Evolutionary conservation across 2,329 filamentous ascomycete genomes (phyloP), one percentile per base, ranked within the genome.

Genomic region (Aspergillus quadricinctus): DNA sequence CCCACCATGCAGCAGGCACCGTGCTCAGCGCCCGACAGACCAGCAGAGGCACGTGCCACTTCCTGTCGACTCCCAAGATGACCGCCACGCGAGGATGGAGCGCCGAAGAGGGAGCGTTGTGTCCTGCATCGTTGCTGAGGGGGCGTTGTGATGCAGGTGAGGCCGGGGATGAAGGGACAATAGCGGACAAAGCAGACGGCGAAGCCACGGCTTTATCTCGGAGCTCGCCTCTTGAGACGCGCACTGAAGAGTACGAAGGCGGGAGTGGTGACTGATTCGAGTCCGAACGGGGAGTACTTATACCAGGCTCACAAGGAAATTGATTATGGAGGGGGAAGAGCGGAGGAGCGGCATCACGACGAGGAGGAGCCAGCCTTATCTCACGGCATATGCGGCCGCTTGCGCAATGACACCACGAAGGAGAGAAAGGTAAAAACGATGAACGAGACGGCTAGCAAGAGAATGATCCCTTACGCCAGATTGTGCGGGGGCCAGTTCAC

Each of bases 21-120:
- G 89, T 85, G 57, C 88, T 90, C 59, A 88, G 75, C 25, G 88
- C 83, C n/a, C 90, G 85, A 64, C 88, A 86, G 60, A 87, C 78
- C 61, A 91, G 84, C 54, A 93, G 81, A 56, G 87, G 86, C 45
- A 88, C 79, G 70, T 92, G 87, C 87, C 89, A 93, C 59, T 80
- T 80, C 60, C 80, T 80, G 53, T 88, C 85, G 17, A 94, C 84
- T 52, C 89, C 89, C 49, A 93, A 81, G 31, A 90, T 83, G 64
- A 92, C 88, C 60, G 89, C 89, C 55, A 93, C 85, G 55, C 89
- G 88, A 11, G 89, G 89, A 67, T 92, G 88, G 46, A 91, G 79
- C 52, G 75, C 72, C 40, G 74, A 75, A 10, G 67, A 53, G 48
- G 56, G 53, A 50, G 64, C 55, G 56, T 62, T 50, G 37, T 69